Conservation (phyloP, 176 grass and related monocot genomes). For the Triticum aestivum region DNA sequence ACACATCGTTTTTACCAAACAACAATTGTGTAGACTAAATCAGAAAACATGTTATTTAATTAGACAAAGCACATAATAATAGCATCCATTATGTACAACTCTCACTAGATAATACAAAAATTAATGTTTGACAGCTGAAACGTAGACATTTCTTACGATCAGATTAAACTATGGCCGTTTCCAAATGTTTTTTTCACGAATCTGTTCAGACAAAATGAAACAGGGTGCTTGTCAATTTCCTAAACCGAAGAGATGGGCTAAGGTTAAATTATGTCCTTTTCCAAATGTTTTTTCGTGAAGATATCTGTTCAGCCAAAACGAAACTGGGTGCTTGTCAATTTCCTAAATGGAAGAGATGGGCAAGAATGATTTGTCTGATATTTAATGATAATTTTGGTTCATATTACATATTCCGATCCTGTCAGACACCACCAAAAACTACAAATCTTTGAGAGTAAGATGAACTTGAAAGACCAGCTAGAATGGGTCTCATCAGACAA, state of each 20-base stretch:
- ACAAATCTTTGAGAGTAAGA: not conserved
- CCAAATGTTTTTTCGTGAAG: too few relatives aligned
- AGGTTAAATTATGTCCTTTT: too few relatives aligned
- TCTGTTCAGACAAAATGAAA: not conserved
- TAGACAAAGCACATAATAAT: not conserved
- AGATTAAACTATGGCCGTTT: not conserved
- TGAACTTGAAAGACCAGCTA: constrained; percentile 7
- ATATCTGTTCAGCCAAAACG: too few relatives aligned
- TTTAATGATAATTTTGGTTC: constrained; percentile 15
- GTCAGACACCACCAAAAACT: constrained; percentile 15
- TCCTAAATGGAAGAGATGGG: too few relatives aligned
- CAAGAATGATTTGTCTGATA: constrained; percentile 8
- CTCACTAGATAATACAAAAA: not conserved
- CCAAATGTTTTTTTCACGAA: not conserved
- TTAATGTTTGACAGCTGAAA: not conserved
- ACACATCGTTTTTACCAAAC: not conserved
- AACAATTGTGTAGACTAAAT: not conserved
- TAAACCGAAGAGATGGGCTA: not conserved
- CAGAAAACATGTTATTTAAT: not conserved
- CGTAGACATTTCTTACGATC: not conserved
- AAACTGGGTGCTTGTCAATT: too few relatives aligned
- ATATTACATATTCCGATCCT: not conserved
- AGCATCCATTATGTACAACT: not conserved
- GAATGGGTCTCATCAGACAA: not conserved
- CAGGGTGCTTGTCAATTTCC: not conserved